phyloP scores from a whole-genome alignment of 2,329 filamentous ascomycete species.

The Penicillium hesseltinei region DNA sequence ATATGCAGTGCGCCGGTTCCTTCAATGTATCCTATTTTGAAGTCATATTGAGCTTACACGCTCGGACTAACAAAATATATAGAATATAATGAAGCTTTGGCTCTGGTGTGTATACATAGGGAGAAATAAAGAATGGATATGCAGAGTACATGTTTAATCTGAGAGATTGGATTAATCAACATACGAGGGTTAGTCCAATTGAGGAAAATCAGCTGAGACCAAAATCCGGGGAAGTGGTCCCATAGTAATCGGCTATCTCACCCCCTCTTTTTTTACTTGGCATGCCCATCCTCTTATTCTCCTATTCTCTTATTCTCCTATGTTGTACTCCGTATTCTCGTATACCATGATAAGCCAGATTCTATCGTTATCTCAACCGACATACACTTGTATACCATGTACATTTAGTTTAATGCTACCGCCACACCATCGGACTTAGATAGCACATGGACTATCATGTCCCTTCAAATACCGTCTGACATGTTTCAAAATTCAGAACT shows the following conservation, averaged over 20 bases:
- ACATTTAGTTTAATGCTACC: too few species aligned
- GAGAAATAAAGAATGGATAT: neutral
- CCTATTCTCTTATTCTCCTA: too few species aligned
- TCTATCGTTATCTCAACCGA: conserved; percentile 8
- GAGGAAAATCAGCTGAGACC: conserved; percentile 10
- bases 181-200: neutral
- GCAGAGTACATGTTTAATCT: neutral
- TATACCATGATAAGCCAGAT: conserved; percentile 7
- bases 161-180: neutral
- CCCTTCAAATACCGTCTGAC: neutral
- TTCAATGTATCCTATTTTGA: neutral
- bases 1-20: neutral
- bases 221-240: conserved; percentile 24
- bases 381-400: neutral
- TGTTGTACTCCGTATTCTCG: too few species aligned
- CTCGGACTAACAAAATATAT: neutral
- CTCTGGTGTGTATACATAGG: neutral
- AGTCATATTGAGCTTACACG: neutral
- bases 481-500: conserved; percentile 3
- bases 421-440: neutral
- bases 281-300: neutral
- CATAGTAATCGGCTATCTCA: conserved; percentile 3
- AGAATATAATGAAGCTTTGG: neutral
- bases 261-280: conserved; percentile 3
- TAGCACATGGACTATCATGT: neutral